Percentiles rank a stretch among this genome's conserved stretches.
Conservation (phyloP, 2,329 filamentous ascomycete genomes). For the Domatiomyces catenatus region DNA sequence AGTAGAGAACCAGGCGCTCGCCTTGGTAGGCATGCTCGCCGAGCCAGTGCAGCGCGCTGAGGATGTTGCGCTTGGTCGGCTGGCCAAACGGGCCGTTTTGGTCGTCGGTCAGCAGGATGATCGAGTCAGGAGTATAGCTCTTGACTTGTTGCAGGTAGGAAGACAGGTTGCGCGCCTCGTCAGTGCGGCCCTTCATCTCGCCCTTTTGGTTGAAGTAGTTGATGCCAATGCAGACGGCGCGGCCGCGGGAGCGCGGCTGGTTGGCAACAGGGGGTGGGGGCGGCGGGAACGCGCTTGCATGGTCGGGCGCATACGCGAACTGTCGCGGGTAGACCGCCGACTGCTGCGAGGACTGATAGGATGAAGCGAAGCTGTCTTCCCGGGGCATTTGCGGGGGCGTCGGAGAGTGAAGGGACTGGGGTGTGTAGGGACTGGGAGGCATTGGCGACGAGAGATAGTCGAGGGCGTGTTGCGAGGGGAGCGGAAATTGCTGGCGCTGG, state of each 20-base stretch:
- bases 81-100: neutral
- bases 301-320: neutral
- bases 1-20: neutral
- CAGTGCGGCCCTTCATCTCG: neutral
- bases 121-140: neutral
- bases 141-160: neutral
- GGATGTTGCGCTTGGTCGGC: neutral
- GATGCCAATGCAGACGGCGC: neutral
- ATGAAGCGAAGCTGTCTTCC: neutral
- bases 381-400: neutral
- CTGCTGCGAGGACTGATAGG: neutral
- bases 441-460: neutral
- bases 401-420: neutral
- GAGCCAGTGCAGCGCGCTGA: neutral
- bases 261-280: neutral
- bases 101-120: neutral
- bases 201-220: constrained; percentile 2
- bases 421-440: neutral
- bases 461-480: neutral
- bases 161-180: neutral
- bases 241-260: neutral
- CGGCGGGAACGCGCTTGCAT: neutral
- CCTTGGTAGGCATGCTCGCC: neutral
- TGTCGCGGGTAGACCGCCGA: neutral
- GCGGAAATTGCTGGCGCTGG: neutral